Percentiles rank a stretch among this genome's conserved stretches.
phyloP scores from a whole-genome alignment of 2,329 filamentous ascomycete genomes.

The Monilinia polystroma region DNA sequence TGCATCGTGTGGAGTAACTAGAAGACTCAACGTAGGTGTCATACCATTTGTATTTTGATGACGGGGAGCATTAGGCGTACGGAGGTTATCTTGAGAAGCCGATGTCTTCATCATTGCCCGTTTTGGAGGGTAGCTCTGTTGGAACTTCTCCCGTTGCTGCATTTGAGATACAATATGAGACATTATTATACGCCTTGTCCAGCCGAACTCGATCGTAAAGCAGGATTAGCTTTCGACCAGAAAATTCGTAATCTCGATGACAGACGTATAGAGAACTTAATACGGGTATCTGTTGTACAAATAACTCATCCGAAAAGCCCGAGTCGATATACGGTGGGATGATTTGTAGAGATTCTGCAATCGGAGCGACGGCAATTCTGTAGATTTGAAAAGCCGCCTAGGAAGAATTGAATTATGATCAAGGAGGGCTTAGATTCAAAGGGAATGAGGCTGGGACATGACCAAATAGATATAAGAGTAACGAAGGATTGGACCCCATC shows the following conservation, averaged over 20 bases:
- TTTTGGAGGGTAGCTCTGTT: neutral
- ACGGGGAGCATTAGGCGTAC: neutral
- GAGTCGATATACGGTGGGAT: neutral
- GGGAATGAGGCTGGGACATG: constrained; percentile 11
- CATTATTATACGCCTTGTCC: neutral
- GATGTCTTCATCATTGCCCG: neutral
- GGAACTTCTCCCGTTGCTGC: constrained; percentile 2
- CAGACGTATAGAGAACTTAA: neutral
- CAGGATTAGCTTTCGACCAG: neutral
- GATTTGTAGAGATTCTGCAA: neutral
- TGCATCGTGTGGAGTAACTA: constrained; percentile 26
- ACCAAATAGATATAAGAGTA: constrained; percentile 19
- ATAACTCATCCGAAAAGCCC: neutral
- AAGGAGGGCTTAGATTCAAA: constrained; percentile 9
- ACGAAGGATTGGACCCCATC: constrained; percentile 23
- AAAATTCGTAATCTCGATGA: neutral
- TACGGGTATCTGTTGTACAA: neutral
- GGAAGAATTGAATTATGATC: neutral
- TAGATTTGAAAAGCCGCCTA: neutral
- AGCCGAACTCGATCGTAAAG: neutral
- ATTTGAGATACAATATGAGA: constrained; percentile 23
- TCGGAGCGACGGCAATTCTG: neutral
- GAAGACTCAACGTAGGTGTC: constrained; percentile 25
- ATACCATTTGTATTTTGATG: constrained; percentile 13
- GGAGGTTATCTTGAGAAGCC: constrained; percentile 1